These are phyloP conservation scores for Dactylellina sp. DNA, from an alignment of 2,329 filamentous ascomycete species.

Conservation along the genomic window DNA sequence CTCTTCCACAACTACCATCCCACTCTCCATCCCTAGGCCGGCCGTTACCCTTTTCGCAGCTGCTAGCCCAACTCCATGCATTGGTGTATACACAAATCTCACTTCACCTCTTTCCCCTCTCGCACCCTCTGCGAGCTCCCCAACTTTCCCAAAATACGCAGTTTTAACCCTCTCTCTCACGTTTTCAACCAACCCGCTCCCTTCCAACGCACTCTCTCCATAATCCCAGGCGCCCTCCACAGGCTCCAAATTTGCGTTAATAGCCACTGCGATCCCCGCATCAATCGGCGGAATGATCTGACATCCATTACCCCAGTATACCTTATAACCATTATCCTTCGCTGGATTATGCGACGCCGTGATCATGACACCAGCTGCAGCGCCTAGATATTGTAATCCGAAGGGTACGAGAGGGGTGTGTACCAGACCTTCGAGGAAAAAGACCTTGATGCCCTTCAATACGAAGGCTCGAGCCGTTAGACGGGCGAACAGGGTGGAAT, in stretches of 20 bases:
- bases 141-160: slow-evolving; percentile 63
- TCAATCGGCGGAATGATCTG: slow-evolving; percentile 75
- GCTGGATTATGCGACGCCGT: slow-evolving; percentile 74
- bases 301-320: slow-evolving; percentile 74
- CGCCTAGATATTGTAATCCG: slow-evolving; percentile 68
- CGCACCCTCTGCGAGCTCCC: slow-evolving; percentile 49
- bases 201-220: slow-evolving; percentile 61
- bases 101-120: slow-evolving; percentile 29
- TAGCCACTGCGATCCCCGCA: slow-evolving; percentile 70
- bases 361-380: slow-evolving; percentile 74
- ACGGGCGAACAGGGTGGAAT: slow-evolving; percentile 72
- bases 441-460: slow-evolving; percentile 71
- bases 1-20: slow-evolving; percentile 66
- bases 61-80: slow-evolving; percentile 70
- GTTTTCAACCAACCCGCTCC: slow-evolving; percentile 63
- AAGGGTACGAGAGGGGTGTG: slow-evolving; percentile 75
- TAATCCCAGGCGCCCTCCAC: slow-evolving; percentile 64
- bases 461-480: slow-evolving; percentile 72
- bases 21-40: slow-evolving; percentile 64
- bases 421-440: slow-evolving; percentile 70
- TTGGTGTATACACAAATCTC: slow-evolving; percentile 69
- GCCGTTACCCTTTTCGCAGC: slow-evolving; percentile 65
- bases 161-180: slow-evolving; percentile 64
- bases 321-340: slow-evolving; percentile 76
- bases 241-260: slow-evolving; percentile 70